A percentile compares a stretch with the other conserved stretches of the same genome.
Conservation (phyloP, 2,329 filamentous ascomycete species). For the Lachnellula cervina region DNA sequence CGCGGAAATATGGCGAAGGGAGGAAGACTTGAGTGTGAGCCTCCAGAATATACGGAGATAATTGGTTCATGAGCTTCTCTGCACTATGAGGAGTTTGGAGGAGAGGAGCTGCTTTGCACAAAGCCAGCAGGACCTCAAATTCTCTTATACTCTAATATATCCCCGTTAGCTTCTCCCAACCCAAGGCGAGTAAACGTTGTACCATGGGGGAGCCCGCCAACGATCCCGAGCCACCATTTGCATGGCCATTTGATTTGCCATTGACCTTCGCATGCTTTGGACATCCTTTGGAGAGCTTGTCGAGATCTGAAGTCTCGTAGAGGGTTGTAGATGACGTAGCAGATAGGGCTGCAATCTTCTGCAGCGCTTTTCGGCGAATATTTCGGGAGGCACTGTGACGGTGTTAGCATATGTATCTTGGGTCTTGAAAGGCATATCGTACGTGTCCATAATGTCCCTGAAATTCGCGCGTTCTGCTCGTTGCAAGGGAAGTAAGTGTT, state of each 20-base stretch:
- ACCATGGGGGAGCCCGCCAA: constrained; percentile 59
- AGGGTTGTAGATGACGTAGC: constrained; percentile 48
- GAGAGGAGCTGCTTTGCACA: constrained; percentile 83
- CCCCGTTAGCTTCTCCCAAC: constrained; percentile 14
- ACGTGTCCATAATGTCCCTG: constrained; percentile 20
- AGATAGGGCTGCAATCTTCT: constrained; percentile 61
- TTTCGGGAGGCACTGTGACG: constrained; percentile 39
- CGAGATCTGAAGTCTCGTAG: constrained; percentile 59
- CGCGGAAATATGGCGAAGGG: constrained; percentile 75
- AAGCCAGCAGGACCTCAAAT: constrained; percentile 82
- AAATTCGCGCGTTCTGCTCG: neutral
- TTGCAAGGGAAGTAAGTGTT: neutral
- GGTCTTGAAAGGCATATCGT: neutral
- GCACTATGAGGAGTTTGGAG: constrained; percentile 69
- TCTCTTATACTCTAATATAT: constrained; percentile 69
- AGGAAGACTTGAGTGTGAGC: constrained; percentile 74
- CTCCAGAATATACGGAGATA: constrained; percentile 81
- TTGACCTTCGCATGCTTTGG: constrained; percentile 42
- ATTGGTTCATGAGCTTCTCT: constrained; percentile 69
- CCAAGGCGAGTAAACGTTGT: constrained; percentile 12
- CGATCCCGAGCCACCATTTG: constrained; percentile 37
- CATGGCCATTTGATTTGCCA: constrained; percentile 44
- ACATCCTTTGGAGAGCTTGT: constrained; percentile 55
- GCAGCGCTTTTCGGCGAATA: constrained; percentile 57
- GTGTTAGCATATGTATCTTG: constrained; percentile 16